Conservation (phyloP, 129 eudicot species). For the Pittosporum tobira region DNA sequence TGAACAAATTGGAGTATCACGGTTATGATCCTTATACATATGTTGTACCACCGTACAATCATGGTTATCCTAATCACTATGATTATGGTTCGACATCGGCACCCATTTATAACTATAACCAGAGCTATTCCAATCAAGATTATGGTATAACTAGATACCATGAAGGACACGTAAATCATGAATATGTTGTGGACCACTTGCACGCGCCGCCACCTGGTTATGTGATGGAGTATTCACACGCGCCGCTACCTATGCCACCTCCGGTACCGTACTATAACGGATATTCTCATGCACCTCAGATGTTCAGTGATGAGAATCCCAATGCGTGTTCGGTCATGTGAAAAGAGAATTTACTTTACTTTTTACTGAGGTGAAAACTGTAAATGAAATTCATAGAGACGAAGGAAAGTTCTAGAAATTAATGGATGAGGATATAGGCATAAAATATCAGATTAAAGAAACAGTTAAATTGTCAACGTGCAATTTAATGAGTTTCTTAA, state of each 20-base stretch:
- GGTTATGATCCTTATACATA: conserved; percentile 33
- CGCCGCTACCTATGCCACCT: conserved; percentile 19
- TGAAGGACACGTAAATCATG: conserved; percentile 28
- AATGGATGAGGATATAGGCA: background rate
- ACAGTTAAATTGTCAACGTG: conserved; percentile 2
- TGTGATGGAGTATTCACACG: conserved; percentile 21
- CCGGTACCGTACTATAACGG: conserved; percentile 26
- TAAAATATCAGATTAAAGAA: background rate
- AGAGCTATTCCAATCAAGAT: conserved; percentile 38
- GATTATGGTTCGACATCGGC: conserved; percentile 2
- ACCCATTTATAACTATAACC: conserved; percentile 36
- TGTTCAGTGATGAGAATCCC: conserved; percentile 60
- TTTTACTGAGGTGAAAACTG: background rate
- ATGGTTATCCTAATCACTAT: conserved; percentile 2
- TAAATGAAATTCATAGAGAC: background rate
- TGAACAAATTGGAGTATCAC: conserved; percentile 42
- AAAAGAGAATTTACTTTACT: background rate
- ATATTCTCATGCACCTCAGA: conserved; percentile 22
- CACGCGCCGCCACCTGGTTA: conserved; percentile 25
- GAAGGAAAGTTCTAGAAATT: background rate
- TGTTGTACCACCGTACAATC: conserved; percentile 16
- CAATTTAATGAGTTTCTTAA: background rate
- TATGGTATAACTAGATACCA: conserved; percentile 29
- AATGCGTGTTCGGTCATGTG: conserved; percentile 67
- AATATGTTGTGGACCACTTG: conserved; percentile 25